phyloP scores from a whole-genome alignment of 179 eudicot genomes.

The Silene noctiflora region DNA sequence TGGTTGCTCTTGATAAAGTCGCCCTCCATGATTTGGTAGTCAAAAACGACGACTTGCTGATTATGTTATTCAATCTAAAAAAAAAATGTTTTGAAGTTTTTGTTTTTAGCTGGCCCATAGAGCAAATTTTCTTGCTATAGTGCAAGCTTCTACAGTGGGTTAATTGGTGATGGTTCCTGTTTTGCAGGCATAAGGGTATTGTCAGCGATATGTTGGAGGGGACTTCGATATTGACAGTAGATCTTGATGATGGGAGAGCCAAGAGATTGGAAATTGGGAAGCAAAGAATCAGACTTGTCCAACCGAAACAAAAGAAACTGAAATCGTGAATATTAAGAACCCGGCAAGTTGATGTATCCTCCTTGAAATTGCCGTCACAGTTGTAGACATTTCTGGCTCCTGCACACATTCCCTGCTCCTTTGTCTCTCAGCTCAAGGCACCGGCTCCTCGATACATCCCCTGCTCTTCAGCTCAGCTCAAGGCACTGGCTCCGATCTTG shows the following conservation, averaged over 20 bases:
- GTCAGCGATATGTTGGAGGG: constrained; percentile 67
- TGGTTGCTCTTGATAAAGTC: neutral
- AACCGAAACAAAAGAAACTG: constrained; percentile 61
- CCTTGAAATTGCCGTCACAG: neutral
- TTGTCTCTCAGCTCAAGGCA: neutral
- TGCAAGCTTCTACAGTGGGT: neutral
- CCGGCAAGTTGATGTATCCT: neutral
- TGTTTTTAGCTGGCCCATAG: too few relatives aligned
- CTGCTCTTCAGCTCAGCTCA: neutral
- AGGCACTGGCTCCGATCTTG: neutral
- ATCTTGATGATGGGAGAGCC: constrained; percentile 75
- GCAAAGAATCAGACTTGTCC: constrained; percentile 80
- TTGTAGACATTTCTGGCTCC: neutral
- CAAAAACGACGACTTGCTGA: neutral
- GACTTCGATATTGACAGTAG: constrained; percentile 52
- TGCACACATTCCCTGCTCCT: constrained; percentile 2
- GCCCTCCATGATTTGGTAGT: neutral
- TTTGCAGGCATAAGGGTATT: constrained; percentile 71
- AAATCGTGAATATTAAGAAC: constrained; percentile 24
- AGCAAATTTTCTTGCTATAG: too few relatives aligned
- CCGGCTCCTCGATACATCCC: neutral
- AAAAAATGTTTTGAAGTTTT: too few relatives aligned
- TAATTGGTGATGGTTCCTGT: constrained; percentile 12
- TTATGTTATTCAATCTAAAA: neutral
- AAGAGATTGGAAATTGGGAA: constrained; percentile 71